Percentiles rank a stretch among this genome's conserved stretches.
Conservation (phyloP, 768 basidiomycete genomes). For the Lyophyllum decastes region DNA sequence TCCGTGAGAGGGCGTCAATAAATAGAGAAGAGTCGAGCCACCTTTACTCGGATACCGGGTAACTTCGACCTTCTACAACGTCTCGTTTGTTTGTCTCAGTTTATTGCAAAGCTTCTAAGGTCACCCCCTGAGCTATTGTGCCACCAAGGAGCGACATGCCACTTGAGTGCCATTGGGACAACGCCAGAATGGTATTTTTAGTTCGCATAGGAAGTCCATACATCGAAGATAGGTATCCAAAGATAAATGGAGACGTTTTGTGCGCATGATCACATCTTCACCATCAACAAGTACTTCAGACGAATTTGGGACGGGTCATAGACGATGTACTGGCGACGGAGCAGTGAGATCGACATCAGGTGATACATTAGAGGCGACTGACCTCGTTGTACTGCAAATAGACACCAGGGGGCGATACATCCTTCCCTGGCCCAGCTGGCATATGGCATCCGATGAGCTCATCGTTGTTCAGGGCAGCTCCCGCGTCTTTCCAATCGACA, state of each 20-base stretch:
- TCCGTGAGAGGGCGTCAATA: neutral
- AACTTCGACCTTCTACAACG: neutral
- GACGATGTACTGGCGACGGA: constrained; percentile 53
- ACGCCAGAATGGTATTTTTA: too few species aligned
- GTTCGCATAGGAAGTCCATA: neutral
- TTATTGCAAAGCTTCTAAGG: neutral
- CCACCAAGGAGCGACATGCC: too few species aligned
- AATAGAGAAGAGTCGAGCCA: neutral
- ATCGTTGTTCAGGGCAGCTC: constrained; percentile 45
- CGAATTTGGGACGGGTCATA: constrained; percentile 60
- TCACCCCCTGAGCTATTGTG: too few species aligned
- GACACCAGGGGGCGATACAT: constrained; percentile 26
- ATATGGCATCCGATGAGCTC: constrained; percentile 56
- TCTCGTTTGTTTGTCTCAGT: constrained; percentile 2
- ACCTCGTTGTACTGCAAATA: constrained; percentile 62
- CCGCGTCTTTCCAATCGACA: constrained; percentile 60
- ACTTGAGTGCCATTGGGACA: too few species aligned
- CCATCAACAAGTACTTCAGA: constrained; percentile 58
- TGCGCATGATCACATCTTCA: constrained; percentile 38
- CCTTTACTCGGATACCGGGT: too few species aligned
- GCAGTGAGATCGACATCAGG: neutral
- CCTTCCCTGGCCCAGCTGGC: constrained; percentile 52
- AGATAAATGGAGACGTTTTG: neutral
- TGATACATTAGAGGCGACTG: constrained; percentile 8
- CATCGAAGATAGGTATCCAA: neutral